Evolutionary conservation across 352 stramenopile genomes (phyloP).

Genomic region (Phytophthora rubi): DNA sequence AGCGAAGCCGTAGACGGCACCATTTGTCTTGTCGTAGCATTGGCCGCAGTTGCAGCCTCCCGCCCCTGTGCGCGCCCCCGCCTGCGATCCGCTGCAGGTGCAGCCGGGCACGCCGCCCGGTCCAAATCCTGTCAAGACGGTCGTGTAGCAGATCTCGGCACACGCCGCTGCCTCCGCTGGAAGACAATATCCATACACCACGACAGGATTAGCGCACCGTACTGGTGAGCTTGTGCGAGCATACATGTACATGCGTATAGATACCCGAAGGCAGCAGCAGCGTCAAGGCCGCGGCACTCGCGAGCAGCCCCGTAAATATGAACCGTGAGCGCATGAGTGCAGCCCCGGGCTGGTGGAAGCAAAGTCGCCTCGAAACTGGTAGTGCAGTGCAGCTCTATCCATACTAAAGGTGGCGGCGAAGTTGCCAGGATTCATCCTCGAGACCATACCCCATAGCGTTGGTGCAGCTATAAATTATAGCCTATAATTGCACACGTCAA

Average conservation of each 20-base stretch:
- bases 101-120: slow-evolving; percentile 36
- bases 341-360: slow-evolving; percentile 1
- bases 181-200: slow-evolving; percentile 1
- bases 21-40: slow-evolving; percentile 45
- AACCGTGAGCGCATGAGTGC: slow-evolving; percentile 24
- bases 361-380: slow-evolving; percentile 23
- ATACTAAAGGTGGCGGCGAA: neutral
- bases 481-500: neutral
- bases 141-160: slow-evolving; percentile 44
- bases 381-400: neutral
- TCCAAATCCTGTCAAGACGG: slow-evolving; percentile 43
- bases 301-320: slow-evolving; percentile 18
- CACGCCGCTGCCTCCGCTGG: slow-evolving; percentile 36
- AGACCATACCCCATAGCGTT: slow-evolving; percentile 7
- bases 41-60: slow-evolving; percentile 44
- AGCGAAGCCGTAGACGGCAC: slow-evolving; percentile 37
- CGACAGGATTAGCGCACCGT: slow-evolving; percentile 5
- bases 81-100: slow-evolving; percentile 37
- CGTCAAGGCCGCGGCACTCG: slow-evolving; percentile 1
- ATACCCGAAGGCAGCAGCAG: slow-evolving; percentile 14
- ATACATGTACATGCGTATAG: neutral
- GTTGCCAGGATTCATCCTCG: slow-evolving; percentile 23
- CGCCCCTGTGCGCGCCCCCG: slow-evolving; percentile 26
- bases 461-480: slow-evolving; percentile 16
- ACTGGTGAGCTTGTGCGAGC: neutral